These are phyloP conservation scores for Candida buenavistaensis DNA, from an alignment of 1,139 yeast species.

Conservation along the genomic window DNA sequence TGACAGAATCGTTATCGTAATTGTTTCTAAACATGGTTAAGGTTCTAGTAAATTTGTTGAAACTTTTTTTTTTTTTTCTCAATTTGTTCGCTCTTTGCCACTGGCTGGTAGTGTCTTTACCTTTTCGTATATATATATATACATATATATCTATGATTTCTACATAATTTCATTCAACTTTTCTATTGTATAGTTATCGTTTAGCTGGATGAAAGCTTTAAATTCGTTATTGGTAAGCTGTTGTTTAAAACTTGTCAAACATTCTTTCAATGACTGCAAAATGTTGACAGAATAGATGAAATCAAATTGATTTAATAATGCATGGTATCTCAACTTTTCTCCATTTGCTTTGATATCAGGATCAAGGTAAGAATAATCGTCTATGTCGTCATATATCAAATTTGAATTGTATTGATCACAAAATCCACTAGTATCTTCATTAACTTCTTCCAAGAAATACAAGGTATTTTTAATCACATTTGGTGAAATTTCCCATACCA, in stretches of 20 bases:
- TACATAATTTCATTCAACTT: conserved; percentile 18
- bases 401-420: conserved; percentile 64
- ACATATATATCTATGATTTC: no score
- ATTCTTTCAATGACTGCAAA: conserved; percentile 22
- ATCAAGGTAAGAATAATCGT: conserved; percentile 49
- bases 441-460: conserved; percentile 69
- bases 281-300: conserved; percentile 60
- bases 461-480: conserved; percentile 55
- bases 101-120: neutral
- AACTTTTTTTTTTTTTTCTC: no score
- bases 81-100: neutral
- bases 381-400: conserved; percentile 53
- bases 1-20: conserved; percentile 96
- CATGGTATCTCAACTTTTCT: conserved; percentile 56
- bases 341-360: conserved; percentile 52
- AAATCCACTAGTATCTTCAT: conserved; percentile 59
- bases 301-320: conserved; percentile 47
- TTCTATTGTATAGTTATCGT: conserved; percentile 38
- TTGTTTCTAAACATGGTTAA: conserved; percentile 79
- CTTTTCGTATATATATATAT: no score
- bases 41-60: neutral
- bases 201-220: conserved; percentile 23
- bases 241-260: conserved; percentile 21
- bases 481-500: conserved; percentile 18
- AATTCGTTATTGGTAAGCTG: conserved; percentile 25